Conservation (phyloP, 2,329 filamentous ascomycete genomes). For the Calonectria ilicicola region DNA sequence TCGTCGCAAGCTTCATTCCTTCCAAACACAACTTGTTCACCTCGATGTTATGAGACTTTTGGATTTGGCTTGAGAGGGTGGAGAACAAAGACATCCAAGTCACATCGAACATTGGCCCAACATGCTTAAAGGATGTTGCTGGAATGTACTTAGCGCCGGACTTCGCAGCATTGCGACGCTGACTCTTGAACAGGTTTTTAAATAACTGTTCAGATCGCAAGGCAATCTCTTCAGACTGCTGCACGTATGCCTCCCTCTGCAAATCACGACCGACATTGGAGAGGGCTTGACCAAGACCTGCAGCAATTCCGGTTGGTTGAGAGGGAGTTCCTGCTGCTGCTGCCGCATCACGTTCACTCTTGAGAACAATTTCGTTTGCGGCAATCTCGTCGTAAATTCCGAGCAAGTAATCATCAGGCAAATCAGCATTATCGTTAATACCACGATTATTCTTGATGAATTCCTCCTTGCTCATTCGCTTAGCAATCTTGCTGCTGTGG, state of each 20-base stretch:
- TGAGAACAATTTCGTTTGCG: constrained; percentile 91
- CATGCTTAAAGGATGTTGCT: constrained; percentile 92
- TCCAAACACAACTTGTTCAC: constrained; percentile 94
- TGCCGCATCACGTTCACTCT: constrained; percentile 90
- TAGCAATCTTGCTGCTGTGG: constrained; percentile 86
- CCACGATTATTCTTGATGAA: constrained; percentile 99
- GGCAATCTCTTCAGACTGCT: constrained; percentile 94
- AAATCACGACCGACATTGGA: constrained; percentile 93
- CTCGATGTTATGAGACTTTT: constrained; percentile 92
- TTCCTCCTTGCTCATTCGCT: constrained; percentile 94
- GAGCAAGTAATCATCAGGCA: constrained; percentile 91
- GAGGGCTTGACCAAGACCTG: constrained; percentile 87
- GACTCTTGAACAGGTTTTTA: constrained; percentile 91
- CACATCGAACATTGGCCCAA: constrained; percentile 98
- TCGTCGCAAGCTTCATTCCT: constrained; percentile 92
- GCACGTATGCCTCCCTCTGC: constrained; percentile 91
- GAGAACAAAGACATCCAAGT: constrained; percentile 99
- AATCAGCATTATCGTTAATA: constrained; percentile 95
- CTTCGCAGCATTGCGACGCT: constrained; percentile 82
- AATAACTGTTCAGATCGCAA: constrained; percentile 84
- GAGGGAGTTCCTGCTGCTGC: constrained; percentile 77
- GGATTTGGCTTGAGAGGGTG: constrained; percentile 90
- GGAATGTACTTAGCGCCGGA: constrained; percentile 83
- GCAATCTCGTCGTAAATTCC: constrained; percentile 94
- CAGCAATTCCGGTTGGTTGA: constrained; percentile 78